Evolutionary conservation across 306 rosid genomes (phyloP), one percentile per base, ranked within the genome.

Genomic region (Cucurbita moschata): DNA sequence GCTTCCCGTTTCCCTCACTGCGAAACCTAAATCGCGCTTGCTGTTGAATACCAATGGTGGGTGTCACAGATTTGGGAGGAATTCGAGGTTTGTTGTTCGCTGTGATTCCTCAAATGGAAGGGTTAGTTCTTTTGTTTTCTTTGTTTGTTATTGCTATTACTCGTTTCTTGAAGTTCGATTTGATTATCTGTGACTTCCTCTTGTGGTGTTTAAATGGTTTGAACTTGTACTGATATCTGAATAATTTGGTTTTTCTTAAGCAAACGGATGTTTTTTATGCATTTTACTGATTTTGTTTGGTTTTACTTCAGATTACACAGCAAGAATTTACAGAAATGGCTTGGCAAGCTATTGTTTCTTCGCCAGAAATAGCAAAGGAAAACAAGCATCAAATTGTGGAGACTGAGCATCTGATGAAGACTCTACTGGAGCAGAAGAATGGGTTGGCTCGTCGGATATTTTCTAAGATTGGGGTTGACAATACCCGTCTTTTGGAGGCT

Each of bases 321-420:
- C 99, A 94, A 67, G 99, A 94, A 11, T 94, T 94, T 77, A 94
- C 99, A 6, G 99, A 94, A 56, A 89, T 94, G 99, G 97, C 99
- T 0, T 94, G 99, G 99, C 99, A 94, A 82, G 90, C 87, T 0
- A 87, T 94, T 77, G 91, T 91, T 77, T 83, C 96, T 5, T 80
- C 92, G 0, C 99, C 99, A 6, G 99, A 94, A 80, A 92, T 94
- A 74, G 99, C 99, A 1, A 94, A 89, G 76, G 92, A 94, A 82
- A 86, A 89, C 83, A 94, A 94, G 79, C 99, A 94, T 86, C 99
- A 94, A 81, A 94, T 94, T 61, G 99, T 94, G 79, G 99, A 94
- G 90, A 89, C 97, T 9, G 99, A 94, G 79, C 99, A 94, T 85
- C 79, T 94, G 85, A 89, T 94, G 96, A 91, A 88, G 83, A 87